Percentiles rank a stretch among this genome's conserved stretches.
These are phyloP conservation scores for Petunia axillaris DNA, from an alignment of 257 asterid species.

Conservation along the genomic window DNA sequence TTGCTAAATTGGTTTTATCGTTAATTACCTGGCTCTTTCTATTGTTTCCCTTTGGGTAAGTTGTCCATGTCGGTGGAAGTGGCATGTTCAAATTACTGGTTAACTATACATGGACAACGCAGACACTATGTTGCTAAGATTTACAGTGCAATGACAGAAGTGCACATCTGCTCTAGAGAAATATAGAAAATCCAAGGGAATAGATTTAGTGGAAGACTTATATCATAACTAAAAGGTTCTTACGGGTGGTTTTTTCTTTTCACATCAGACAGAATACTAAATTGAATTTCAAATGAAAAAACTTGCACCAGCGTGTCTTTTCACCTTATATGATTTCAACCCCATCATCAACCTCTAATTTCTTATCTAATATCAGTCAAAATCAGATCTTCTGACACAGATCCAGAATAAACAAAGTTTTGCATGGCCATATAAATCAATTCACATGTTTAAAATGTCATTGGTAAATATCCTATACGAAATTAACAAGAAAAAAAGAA, in stretches of 20 bases:
- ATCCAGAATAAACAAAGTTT: no score
- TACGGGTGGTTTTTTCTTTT: not conserved
- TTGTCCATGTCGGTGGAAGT: not conserved
- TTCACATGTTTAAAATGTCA: no score
- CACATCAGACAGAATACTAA: not conserved
- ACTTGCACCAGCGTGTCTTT: no score
- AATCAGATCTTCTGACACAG: no score
- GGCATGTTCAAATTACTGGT: not conserved
- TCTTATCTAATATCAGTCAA: no score
- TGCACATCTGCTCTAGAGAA: not conserved
- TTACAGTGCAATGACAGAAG: not conserved
- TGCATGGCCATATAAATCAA: no score
- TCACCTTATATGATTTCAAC: no score
- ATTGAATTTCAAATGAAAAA: not conserved
- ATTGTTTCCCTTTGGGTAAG: not conserved
- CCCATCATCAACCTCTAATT: no score
- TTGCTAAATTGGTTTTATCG: not conserved
- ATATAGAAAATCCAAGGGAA: not conserved
- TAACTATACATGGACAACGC: not conserved
- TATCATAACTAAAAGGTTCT: conserved; percentile 13
- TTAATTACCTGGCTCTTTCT: not conserved
- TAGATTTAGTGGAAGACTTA: conserved; percentile 9
- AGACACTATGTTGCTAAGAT: conserved; percentile 2
- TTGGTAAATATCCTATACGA: no score
- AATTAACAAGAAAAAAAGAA: no score